Evolutionary conservation across 2,329 filamentous ascomycete species (phyloP).

Genomic region (Stemphylium lycopersici): DNA sequence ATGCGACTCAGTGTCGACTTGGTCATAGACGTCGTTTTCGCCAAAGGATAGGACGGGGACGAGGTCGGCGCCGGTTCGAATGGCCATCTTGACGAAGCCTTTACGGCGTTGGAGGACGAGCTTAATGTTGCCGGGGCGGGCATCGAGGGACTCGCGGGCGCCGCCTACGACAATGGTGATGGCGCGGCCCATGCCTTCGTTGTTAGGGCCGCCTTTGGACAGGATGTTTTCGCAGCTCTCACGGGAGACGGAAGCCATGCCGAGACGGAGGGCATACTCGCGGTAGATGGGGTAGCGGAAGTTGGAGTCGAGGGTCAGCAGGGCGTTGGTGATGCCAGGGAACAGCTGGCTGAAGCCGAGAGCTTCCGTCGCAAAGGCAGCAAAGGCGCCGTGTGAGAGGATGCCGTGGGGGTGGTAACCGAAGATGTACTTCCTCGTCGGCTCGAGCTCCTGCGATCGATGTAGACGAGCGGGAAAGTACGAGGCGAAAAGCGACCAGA

Average conservation of each 20-base stretch:
- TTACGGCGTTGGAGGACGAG: constrained; percentile 84
- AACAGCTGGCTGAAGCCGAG: constrained; percentile 87
- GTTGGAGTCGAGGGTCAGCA: constrained; percentile 93
- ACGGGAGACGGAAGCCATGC: constrained; percentile 85
- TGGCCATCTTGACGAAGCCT: constrained; percentile 91
- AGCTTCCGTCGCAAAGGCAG: constrained; percentile 87
- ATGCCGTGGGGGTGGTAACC: constrained; percentile 98
- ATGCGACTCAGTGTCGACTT: constrained; percentile 77
- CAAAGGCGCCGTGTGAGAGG: constrained; percentile 95
- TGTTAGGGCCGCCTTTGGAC: constrained; percentile 75
- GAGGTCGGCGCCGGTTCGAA: constrained; percentile 89
- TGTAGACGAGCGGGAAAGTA: constrained; percentile 93
- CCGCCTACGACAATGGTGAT: constrained; percentile 96
- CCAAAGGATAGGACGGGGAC: constrained; percentile 93
- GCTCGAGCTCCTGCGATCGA: constrained; percentile 77
- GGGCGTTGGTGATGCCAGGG: constrained; percentile 91
- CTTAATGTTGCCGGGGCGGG: constrained; percentile 75
- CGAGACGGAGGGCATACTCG: constrained; percentile 90
- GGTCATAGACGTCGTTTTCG: constrained; percentile 95
- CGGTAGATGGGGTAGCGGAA: constrained; percentile 93
- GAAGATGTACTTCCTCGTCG: constrained; percentile 91
- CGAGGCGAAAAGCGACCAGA: constrained; percentile 89
- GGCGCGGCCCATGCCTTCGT: constrained; percentile 87
- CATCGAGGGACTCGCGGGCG: constrained; percentile 88
- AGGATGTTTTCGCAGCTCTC: constrained; percentile 91